These are phyloP conservation scores for Brassica incana DNA, from an alignment of 345 rosid species.

Conservation along the genomic window DNA sequence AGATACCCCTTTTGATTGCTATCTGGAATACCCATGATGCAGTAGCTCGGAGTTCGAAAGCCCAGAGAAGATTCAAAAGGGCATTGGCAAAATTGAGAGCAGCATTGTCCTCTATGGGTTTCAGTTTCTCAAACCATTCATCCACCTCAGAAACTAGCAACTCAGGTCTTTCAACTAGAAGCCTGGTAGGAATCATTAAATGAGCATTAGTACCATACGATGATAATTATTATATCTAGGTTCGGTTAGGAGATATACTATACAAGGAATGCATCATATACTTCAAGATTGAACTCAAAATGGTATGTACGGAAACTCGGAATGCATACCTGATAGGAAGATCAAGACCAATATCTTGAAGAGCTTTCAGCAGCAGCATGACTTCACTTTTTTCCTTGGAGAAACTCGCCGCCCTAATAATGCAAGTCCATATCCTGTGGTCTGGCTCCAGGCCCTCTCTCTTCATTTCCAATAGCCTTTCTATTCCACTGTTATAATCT, in stretches of 20 bases:
- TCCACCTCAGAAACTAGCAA: conserved; percentile 70
- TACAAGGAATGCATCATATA: conserved; percentile 6
- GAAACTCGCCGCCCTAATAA: conserved; percentile 86
- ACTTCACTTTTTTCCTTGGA: conserved; percentile 55
- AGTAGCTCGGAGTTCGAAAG: conserved; percentile 86
- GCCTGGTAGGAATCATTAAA: conserved; percentile 46
- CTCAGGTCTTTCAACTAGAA: conserved; percentile 60
- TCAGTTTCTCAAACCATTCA: conserved; percentile 59
- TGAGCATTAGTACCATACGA: conserved; percentile 11
- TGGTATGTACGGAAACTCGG: neutral
- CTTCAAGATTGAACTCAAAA: neutral
- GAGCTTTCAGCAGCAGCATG: conserved; percentile 61
- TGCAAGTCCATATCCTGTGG: conserved; percentile 95
- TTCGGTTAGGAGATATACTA: neutral
- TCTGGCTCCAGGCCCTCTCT: conserved; percentile 76
- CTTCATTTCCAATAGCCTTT: conserved; percentile 75
- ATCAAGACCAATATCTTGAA: conserved; percentile 67
- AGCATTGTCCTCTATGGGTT: conserved; percentile 71
- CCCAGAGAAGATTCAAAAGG: conserved; percentile 85
- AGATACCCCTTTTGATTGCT: conserved; percentile 76
- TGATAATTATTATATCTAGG: neutral
- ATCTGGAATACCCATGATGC: conserved; percentile 89
- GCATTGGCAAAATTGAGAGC: conserved; percentile 90
- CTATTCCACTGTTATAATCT: conserved; percentile 67
- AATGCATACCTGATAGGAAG: conserved; percentile 76